phyloP scores from a whole-genome alignment of 2,329 filamentous ascomycete genomes.

The Neonectria neomacrospora region DNA sequence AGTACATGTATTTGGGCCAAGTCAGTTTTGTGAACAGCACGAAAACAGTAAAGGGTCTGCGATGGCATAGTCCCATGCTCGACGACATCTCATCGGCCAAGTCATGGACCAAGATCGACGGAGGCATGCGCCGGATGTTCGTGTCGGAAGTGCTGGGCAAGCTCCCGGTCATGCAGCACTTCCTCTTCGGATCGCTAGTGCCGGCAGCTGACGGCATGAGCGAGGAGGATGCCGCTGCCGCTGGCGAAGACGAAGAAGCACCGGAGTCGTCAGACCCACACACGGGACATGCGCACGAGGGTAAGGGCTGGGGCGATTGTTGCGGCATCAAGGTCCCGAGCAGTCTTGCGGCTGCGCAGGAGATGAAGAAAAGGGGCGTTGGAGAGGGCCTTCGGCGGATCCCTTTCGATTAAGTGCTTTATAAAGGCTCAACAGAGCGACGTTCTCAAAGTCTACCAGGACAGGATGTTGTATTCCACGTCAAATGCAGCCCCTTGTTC shows the following conservation, averaged over 20 bases:
- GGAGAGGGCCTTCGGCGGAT: conserved; percentile 74
- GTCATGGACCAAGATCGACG: conserved; percentile 91
- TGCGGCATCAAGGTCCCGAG: conserved; percentile 98
- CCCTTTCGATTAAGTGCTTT: conserved; percentile 76
- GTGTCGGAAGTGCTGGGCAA: conserved; percentile 91
- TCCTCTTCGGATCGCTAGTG: conserved; percentile 88
- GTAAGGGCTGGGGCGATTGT: conserved; percentile 89
- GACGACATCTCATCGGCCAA: conserved; percentile 95
- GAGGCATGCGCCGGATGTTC: conserved; percentile 97
- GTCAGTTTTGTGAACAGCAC: conserved; percentile 95
- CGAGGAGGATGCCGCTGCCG: conserved; percentile 63
- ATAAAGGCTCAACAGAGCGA: not conserved
- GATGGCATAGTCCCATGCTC: conserved; percentile 98
- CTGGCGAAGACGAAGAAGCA: conserved; percentile 62
- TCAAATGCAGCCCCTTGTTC: conserved; percentile 19
- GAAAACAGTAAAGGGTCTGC: conserved; percentile 92
- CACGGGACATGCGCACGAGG: conserved; percentile 70
- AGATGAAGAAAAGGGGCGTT: conserved; percentile 80
- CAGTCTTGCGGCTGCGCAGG: conserved; percentile 88
- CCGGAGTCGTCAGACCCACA: conserved; percentile 71
- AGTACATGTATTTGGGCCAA: conserved; percentile 93
- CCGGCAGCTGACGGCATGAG: conserved; percentile 87
- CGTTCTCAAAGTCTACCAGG: conserved; percentile 14
- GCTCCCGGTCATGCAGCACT: conserved; percentile 98
- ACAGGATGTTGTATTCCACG: conserved; percentile 7